These are phyloP conservation scores for Pulicaria dysenterica DNA, from an alignment of 129 eudicot genomes.

Conservation along the genomic window DNA sequence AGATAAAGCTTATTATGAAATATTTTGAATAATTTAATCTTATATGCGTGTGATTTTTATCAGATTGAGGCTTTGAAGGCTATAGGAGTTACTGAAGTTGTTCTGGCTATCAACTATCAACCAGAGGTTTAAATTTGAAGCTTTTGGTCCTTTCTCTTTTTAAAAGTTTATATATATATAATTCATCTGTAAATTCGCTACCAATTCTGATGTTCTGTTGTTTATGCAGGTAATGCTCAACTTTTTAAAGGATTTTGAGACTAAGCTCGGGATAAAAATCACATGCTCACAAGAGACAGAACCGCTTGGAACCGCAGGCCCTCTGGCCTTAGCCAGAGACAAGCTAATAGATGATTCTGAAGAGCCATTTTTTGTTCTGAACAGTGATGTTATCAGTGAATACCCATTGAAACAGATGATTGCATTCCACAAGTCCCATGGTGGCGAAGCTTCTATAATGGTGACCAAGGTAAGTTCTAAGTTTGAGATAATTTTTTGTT, in stretches of 20 bases:
- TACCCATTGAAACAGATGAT: slow-evolving; percentile 78
- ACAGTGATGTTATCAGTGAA: slow-evolving; percentile 85
- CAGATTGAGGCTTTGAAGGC: slow-evolving; percentile 96
- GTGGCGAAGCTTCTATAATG: slow-evolving; percentile 90
- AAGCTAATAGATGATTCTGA: slow-evolving; percentile 71
- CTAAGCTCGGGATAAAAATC: slow-evolving; percentile 74
- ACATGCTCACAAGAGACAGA: slow-evolving; percentile 88
- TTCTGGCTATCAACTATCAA: slow-evolving; percentile 93
- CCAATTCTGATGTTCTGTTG: neutral
- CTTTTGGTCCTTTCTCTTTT: neutral
- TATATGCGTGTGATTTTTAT: slow-evolving; percentile 17
- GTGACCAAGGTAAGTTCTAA: slow-evolving; percentile 68
- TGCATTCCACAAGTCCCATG: slow-evolving; percentile 78
- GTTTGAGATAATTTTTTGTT: neutral
- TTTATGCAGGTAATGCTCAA: slow-evolving; percentile 61
- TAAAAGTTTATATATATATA: neutral
- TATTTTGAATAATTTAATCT: neutral
- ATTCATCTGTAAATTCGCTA: slow-evolving; percentile 9
- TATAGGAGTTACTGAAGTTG: slow-evolving; percentile 92
- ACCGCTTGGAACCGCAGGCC: slow-evolving; percentile 92
- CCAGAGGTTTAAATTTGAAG: slow-evolving; percentile 72
- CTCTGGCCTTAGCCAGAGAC: slow-evolving; percentile 85
- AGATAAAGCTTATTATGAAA: slow-evolving; percentile 7
- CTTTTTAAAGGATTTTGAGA: slow-evolving; percentile 83
- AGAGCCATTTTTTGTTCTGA: slow-evolving; percentile 76